Percentiles rank a stretch among this genome's conserved stretches.
Evolutionary conservation across 2,329 filamentous ascomycete species (phyloP).

Genomic region (Penicillium verrucosum): DNA sequence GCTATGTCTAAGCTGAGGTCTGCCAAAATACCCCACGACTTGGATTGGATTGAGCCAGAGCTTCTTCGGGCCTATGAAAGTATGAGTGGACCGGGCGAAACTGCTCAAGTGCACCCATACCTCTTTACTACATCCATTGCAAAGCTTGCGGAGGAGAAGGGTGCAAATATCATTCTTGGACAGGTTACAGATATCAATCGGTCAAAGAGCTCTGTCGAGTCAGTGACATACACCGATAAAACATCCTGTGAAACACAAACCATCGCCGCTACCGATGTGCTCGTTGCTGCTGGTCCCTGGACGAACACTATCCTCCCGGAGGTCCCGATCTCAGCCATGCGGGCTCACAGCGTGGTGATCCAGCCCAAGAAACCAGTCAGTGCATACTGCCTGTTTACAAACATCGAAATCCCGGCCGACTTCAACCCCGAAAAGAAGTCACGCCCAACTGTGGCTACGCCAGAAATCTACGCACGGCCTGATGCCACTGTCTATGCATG

Average conservation of each 20-base stretch:
- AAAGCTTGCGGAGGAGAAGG: slow-evolving; percentile 66
- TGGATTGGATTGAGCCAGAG: slow-evolving; percentile 78
- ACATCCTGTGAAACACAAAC: slow-evolving; percentile 47
- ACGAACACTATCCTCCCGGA: slow-evolving; percentile 52
- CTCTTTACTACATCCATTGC: slow-evolving; percentile 87
- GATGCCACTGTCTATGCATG: slow-evolving; percentile 91
- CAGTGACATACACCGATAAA: slow-evolving; percentile 62
- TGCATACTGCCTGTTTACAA: slow-evolving; percentile 65
- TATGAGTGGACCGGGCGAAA: slow-evolving; percentile 78
- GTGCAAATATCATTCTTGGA: slow-evolving; percentile 65
- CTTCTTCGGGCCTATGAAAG: slow-evolving; percentile 68
- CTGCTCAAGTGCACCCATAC: slow-evolving; percentile 89
- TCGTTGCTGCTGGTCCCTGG: slow-evolving; percentile 63
- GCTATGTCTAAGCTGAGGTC: slow-evolving; percentile 52
- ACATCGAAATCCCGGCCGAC: slow-evolving; percentile 68
- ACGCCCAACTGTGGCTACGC: slow-evolving; percentile 64
- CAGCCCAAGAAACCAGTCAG: slow-evolving; percentile 52
- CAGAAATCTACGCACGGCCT: slow-evolving; percentile 90
- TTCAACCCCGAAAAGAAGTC: slow-evolving; percentile 52
- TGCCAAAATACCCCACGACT: slow-evolving; percentile 66
- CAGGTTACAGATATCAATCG: slow-evolving; percentile 67
- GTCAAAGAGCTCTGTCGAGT: slow-evolving; percentile 52
- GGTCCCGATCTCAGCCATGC: slow-evolving; percentile 58
- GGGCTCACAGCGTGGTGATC: slow-evolving; percentile 63
- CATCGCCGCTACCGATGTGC: slow-evolving; percentile 57